Percentiles rank a stretch among this genome's conserved stretches.
Evolutionary conservation across 2,329 filamentous ascomycete species (phyloP).

Genomic region (Tympanopsis confertula): DNA sequence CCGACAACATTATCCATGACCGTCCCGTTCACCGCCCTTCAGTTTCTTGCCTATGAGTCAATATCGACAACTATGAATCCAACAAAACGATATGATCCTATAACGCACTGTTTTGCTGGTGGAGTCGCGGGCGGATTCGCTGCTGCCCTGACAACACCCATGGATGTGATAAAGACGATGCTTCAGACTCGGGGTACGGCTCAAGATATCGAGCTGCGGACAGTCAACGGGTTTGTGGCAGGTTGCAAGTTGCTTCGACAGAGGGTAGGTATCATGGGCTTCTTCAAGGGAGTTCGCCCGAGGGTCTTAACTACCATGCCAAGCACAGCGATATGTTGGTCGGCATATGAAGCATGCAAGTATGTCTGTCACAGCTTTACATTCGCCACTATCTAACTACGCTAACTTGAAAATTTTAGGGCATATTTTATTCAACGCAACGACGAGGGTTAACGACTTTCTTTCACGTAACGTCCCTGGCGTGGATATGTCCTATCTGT

Average conservation of each 20-base stretch:
- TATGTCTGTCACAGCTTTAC: slow-evolving; percentile 22
- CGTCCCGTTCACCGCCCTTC: slow-evolving; percentile 89
- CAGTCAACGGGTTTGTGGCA: slow-evolving; percentile 70
- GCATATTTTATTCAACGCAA: neutral
- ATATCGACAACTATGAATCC: slow-evolving; percentile 91
- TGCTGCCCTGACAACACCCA: slow-evolving; percentile 83
- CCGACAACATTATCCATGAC: slow-evolving; percentile 98
- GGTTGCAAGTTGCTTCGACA: slow-evolving; percentile 73
- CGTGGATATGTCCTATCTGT: too few species aligned
- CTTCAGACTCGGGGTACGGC: slow-evolving; percentile 85
- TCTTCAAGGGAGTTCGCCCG: slow-evolving; percentile 86
- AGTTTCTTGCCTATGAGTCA: slow-evolving; percentile 96
- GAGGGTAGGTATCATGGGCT: slow-evolving; percentile 74
- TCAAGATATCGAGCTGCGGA: slow-evolving; percentile 66
- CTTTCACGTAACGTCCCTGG: too few species aligned
- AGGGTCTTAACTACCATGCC: slow-evolving; percentile 94
- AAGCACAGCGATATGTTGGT: slow-evolving; percentile 99
- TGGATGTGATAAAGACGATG: slow-evolving; percentile 97
- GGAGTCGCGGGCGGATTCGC: slow-evolving; percentile 88
- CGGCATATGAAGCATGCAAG: slow-evolving; percentile 60
- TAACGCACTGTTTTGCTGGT: slow-evolving; percentile 87
- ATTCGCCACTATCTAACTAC: neutral
- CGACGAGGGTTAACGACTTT: slow-evolving; percentile 6
- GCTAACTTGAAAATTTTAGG: slow-evolving; percentile 2
- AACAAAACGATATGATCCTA: slow-evolving; percentile 71